Conservation (phyloP, 1,284 basidiomycete genomes). For the Blastosporella zonata region DNA sequence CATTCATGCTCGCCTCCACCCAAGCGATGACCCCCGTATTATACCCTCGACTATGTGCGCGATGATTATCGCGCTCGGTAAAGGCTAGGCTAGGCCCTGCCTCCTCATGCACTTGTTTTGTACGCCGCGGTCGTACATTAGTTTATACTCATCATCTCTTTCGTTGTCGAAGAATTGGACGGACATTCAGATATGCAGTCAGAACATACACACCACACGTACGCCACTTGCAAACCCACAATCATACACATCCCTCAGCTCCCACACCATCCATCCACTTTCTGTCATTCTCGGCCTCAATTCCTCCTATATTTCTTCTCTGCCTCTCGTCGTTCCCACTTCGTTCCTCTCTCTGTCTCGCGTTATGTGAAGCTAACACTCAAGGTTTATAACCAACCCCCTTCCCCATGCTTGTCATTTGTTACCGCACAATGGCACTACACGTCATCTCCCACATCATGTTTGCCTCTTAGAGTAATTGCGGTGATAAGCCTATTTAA, state of each 20-base stretch:
- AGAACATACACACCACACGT: constrained; percentile 19
- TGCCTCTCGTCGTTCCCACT: background rate
- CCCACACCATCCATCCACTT: constrained; percentile 13
- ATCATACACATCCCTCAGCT: constrained; percentile 7
- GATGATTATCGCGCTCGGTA: constrained; percentile 17
- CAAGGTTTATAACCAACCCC: constrained; percentile 18
- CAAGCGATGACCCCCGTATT: constrained; percentile 14
- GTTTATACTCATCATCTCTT: constrained; percentile 21
- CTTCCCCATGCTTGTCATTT: constrained; percentile 1
- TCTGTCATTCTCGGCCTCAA: constrained; percentile 9
- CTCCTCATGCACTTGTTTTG: constrained; percentile 16
- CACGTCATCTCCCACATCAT: constrained; percentile 1
- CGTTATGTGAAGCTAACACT: constrained; percentile 17
- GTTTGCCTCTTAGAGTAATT: constrained; percentile 5
- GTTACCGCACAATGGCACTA: background rate
- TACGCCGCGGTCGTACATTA: constrained; percentile 22
- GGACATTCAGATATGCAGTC: constrained; percentile 28
- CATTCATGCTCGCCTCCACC: constrained; percentile 4
- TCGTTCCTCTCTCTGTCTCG: constrained; percentile 8
- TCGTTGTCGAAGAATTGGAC: constrained; percentile 26
- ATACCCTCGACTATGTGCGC: constrained; percentile 20
- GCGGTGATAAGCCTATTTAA: background rate
- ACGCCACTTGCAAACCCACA: constrained; percentile 5
- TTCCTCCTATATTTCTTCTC: constrained; percentile 7
- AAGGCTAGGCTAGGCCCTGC: constrained; percentile 17